These are phyloP conservation scores for Paraleonurus japonicus DNA, from an alignment of 257 asterid species.

Conservation along the genomic window DNA sequence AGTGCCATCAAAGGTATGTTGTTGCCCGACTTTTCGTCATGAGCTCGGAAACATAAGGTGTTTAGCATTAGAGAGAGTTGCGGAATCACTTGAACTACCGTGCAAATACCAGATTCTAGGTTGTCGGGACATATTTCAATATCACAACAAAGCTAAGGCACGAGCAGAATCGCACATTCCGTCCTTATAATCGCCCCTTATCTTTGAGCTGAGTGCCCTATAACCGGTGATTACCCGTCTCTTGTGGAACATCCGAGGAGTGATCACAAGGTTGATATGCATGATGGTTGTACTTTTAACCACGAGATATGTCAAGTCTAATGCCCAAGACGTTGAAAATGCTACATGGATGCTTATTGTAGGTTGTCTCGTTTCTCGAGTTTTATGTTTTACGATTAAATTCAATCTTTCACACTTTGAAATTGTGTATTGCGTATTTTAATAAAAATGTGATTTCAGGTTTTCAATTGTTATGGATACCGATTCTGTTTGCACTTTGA, in stretches of 20 bases:
- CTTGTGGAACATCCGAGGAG: conserved; percentile 48
- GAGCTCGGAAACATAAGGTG: conserved; percentile 53
- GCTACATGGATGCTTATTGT: conserved; percentile 58
- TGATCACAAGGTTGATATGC: conserved; percentile 54
- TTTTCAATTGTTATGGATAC: conserved; percentile 46
- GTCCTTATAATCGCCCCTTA: conserved; percentile 53
- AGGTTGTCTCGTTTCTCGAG: conserved; percentile 31
- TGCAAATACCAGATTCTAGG: conserved; percentile 43
- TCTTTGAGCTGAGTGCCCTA: conserved; percentile 38
- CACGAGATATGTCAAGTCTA: conserved; percentile 49
- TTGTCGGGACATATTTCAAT: conserved; percentile 45
- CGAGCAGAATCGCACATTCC: conserved; percentile 42
- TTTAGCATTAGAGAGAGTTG: conserved; percentile 48
- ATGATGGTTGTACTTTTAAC: conserved; percentile 47
- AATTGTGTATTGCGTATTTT: background rate
- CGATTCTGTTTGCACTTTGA: conserved; percentile 54
- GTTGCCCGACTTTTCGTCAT: conserved; percentile 47
- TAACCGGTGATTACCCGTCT: conserved; percentile 40
- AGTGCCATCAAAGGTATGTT: conserved; percentile 37
- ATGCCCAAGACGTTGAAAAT: conserved; percentile 42
- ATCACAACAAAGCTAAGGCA: conserved; percentile 38
- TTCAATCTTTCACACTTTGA: conserved; percentile 23
- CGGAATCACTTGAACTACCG: conserved; percentile 48
- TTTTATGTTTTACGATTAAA: background rate
- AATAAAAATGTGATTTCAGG: conserved; percentile 20